Evolutionary conservation across 2,329 filamentous ascomycete genomes (phyloP).

Genomic region (Emmonsia crescens): DNA sequence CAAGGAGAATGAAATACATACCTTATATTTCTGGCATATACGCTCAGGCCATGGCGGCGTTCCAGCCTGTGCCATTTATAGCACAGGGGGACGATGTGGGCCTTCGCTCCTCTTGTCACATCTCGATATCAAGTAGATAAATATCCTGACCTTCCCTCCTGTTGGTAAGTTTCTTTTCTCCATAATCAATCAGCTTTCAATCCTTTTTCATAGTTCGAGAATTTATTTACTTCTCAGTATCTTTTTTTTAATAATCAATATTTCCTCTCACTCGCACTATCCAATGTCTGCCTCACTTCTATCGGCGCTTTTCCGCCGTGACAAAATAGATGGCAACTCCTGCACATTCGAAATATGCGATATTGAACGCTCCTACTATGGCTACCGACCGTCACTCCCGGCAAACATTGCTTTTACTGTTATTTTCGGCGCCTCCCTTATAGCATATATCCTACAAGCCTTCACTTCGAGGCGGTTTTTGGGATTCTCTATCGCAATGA

Average conservation of each 20-base stretch:
- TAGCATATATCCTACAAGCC: conserved; percentile 7
- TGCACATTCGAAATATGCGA: conserved; percentile 13
- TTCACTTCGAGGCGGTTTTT: conserved; percentile 7
- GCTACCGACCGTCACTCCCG: conserved; percentile 10
- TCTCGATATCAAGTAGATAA: neutral
- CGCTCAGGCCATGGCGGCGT: neutral
- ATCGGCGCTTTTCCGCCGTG: conserved; percentile 1
- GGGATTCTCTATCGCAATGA: conserved; percentile 35
- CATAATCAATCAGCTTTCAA: neutral
- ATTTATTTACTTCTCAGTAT: neutral
- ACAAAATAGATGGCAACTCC: neutral
- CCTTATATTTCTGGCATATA: neutral
- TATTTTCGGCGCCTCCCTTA: conserved; percentile 8
- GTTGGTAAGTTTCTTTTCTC: neutral
- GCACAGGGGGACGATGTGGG: neutral
- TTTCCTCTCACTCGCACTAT: neutral
- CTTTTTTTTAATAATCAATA: neutral
- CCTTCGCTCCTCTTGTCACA: neutral
- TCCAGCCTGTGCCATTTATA: neutral
- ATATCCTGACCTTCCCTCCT: neutral
- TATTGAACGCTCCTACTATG: conserved; percentile 8
- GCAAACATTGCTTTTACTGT: conserved; percentile 9
- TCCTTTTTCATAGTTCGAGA: neutral
- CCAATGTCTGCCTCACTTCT: conserved; percentile 1
- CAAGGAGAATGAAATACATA: neutral